These are phyloP conservation scores for Triticum aestivum DNA, from an alignment of 176 grass and related monocot genomes.

Conservation along the genomic window IWGSC_CS_RefSeq_v2.1 NC_057801.1:803709124-803709623, in stretches of 20 bases:
- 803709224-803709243: not conserved
- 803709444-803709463: not conserved
- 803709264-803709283: not conserved
- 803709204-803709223: not conserved
- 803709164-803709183: not conserved
- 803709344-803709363: not conserved
- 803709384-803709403: too few relatives aligned
- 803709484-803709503: not conserved
- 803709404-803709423: not conserved
- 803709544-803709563: too few relatives aligned
- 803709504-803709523: not conserved
- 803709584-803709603: too few relatives aligned
- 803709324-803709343: fast-evolving
- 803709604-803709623: too few relatives aligned
- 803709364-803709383: not conserved
- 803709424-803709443: not conserved
- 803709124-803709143: not conserved
- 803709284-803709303: not conserved
- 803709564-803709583: too few relatives aligned
- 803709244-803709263: not conserved
- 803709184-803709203: not conserved
- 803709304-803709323: not conserved
- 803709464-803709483: not conserved
- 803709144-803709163: fast-evolving
- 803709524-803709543: not conserved